Base-by-base conservation (phyloP, 768 basidiomycete species). In the Strobilomyces dryophilus region DNA sequence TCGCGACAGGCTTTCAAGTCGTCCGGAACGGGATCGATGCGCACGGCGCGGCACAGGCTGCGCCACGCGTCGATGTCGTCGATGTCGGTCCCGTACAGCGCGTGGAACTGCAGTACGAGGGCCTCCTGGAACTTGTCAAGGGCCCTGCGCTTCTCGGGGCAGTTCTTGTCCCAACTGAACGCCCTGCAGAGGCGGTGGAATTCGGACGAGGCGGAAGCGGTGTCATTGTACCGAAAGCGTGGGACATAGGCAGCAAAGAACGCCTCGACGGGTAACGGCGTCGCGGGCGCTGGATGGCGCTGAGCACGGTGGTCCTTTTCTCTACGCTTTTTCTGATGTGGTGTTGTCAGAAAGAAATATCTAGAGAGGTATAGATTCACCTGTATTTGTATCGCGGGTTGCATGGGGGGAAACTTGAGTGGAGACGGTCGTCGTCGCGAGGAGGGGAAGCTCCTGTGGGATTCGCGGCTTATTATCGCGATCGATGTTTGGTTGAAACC, bases 151-250 rank as follows among this genome's bases (percentile, higher is more conserved):
- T 18, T 26, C 11, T 15, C 0, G 1, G n/a, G 43, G 24, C 27
- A 14, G 4, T 27, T 9, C 35, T 8, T 47, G 17, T 39, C 45
- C 61, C 61, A 63, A 10, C 37, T 47, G 0, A 5, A 26, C 7
- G 49, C 12, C 27, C 61, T n/a, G 32, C 61, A 62, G 2, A 61
- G 43, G 21, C 60, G 60, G 26, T 57, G 53, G 3, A 61, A 61
- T 8, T 61, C 59, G 18, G 15, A 31, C 11, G 59, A 51, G 0
- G 59, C 59, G 0, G 59, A 61, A 9, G 18, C 2, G 0, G 45
- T 57, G 15, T 42, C 0, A 10, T 61, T 20, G 9, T 61, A 54
- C 7, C 51, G 15, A 31, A 54, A 61, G 1, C 1, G 1, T 3
- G 47, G 36, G 0, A 59, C 48, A 18, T 17, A 45, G n/a, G 42